Evolutionary conservation across 306 rosid genomes (phyloP).

Genomic region (Bauhinia variegata): DNA sequence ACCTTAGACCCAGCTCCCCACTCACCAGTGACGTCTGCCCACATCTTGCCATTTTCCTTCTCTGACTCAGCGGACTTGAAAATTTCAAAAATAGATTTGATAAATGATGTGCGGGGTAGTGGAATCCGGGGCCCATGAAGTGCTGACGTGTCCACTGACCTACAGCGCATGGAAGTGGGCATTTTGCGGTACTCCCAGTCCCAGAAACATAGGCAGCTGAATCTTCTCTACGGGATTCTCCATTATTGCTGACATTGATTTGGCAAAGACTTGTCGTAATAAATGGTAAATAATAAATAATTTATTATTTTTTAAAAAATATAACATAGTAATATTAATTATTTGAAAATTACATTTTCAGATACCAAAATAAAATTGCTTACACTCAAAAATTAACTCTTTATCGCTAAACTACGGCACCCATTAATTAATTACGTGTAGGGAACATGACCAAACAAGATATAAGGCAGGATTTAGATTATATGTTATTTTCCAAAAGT

Average conservation of each 20-base stretch:
- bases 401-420: too few relatives aligned
- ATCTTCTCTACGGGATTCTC: constrained; percentile 48
- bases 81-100: constrained; percentile 32
- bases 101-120: constrained; percentile 25
- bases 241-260: constrained; percentile 1
- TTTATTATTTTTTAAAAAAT: too few relatives aligned
- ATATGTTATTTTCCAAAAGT: too few relatives aligned
- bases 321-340: too few relatives aligned
- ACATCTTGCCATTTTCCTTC: background rate
- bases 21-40: background rate
- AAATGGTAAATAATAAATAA: background rate
- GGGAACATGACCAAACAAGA: too few relatives aligned
- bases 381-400: too few relatives aligned
- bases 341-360: too few relatives aligned
- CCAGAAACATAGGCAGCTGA: constrained; percentile 20
- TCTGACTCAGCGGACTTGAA: constrained; percentile 27
- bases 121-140: constrained; percentile 47
- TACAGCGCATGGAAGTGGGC: constrained; percentile 38
- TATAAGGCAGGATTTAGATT: too few relatives aligned
- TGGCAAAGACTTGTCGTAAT: background rate
- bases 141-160: constrained; percentile 3
- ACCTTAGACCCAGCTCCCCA: background rate
- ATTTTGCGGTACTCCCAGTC: background rate
- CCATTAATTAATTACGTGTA: too few relatives aligned
- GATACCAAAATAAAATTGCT: too few relatives aligned